phyloP scores from a whole-genome alignment of 2,329 filamentous ascomycete genomes.

The Sporothrix sp. region DNA sequence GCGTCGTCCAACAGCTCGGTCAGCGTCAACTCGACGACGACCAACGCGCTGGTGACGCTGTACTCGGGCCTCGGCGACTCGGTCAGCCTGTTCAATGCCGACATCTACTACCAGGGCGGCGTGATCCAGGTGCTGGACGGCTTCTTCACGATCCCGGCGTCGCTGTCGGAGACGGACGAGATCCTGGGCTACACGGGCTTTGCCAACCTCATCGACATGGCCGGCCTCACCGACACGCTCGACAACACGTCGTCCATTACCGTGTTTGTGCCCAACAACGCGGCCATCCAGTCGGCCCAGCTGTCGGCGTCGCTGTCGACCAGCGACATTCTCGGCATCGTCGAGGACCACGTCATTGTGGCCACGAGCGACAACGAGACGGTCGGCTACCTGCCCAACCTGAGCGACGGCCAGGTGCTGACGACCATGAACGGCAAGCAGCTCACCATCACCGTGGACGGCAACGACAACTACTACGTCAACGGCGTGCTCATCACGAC shows the following conservation, averaged over 20 bases:
- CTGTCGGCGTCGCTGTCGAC: neutral
- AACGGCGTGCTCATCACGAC: slow-evolving; percentile 14
- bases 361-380: neutral
- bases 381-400: slow-evolving; percentile 15
- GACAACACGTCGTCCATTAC: slow-evolving; percentile 15
- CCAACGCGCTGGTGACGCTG: slow-evolving; percentile 10
- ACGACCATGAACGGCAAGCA: slow-evolving; percentile 12
- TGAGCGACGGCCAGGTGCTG: slow-evolving; percentile 13
- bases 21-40: slow-evolving; percentile 10
- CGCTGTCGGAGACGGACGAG: slow-evolving; percentile 10
- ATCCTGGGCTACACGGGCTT: slow-evolving; percentile 14
- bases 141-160: slow-evolving; percentile 13
- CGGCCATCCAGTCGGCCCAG: slow-evolving; percentile 12
- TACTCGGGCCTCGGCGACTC: slow-evolving; percentile 14
- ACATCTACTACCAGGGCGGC: slow-evolving; percentile 10
- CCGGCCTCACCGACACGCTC: slow-evolving; percentile 6
- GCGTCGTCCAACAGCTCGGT: slow-evolving; percentile 3
- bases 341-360: slow-evolving; percentile 14
- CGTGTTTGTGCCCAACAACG: slow-evolving; percentile 15
- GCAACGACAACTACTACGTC: slow-evolving; percentile 15
- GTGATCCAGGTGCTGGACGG: slow-evolving; percentile 14
- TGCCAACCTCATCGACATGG: slow-evolving; percentile 9
- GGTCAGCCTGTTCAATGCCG: slow-evolving; percentile 13
- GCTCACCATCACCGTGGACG: slow-evolving; percentile 13
- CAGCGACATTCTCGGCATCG: slow-evolving; percentile 5